Conservation (phyloP, 768 basidiomycete species). For the Dioszegia crocea region DNA sequence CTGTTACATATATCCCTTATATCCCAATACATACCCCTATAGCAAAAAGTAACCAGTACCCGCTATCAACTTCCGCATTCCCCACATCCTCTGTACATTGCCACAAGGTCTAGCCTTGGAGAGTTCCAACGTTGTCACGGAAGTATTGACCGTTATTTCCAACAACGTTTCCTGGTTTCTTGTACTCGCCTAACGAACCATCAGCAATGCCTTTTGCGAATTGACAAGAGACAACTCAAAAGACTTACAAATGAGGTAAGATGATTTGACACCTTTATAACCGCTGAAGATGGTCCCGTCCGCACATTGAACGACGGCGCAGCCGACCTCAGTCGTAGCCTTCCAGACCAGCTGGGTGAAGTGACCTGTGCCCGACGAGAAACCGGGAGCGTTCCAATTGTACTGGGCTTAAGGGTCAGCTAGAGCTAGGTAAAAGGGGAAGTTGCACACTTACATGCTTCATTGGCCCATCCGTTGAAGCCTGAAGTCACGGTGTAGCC, state of each 20-base stretch:
- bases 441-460: conserved; percentile 14
- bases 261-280: background rate
- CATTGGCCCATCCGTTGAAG: conserved; percentile 32
- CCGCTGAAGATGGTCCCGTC: conserved; percentile 26
- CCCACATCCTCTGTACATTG: background rate
- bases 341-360: conserved; percentile 46
- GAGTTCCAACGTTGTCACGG: conserved; percentile 17
- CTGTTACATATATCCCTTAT: background rate
- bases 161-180: conserved; percentile 19
- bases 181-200: conserved; percentile 22
- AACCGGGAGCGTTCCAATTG: conserved; percentile 31
- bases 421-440: background rate
- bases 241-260: conserved; percentile 10
- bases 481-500: conserved; percentile 14
- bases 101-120: background rate
- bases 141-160: conserved; percentile 23
- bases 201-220: background rate
- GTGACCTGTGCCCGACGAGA: conserved; percentile 24
- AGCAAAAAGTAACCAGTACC: no score
- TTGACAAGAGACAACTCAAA: no score
- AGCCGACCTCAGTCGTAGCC: conserved; percentile 37
- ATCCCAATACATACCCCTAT: background rate
- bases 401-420: conserved; percentile 14
- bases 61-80: background rate
- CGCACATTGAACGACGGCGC: conserved; percentile 29